These are phyloP conservation scores for Kwoniella pini DNA, from an alignment of 768 basidiomycete genomes.

Conservation along the genomic window DNA sequence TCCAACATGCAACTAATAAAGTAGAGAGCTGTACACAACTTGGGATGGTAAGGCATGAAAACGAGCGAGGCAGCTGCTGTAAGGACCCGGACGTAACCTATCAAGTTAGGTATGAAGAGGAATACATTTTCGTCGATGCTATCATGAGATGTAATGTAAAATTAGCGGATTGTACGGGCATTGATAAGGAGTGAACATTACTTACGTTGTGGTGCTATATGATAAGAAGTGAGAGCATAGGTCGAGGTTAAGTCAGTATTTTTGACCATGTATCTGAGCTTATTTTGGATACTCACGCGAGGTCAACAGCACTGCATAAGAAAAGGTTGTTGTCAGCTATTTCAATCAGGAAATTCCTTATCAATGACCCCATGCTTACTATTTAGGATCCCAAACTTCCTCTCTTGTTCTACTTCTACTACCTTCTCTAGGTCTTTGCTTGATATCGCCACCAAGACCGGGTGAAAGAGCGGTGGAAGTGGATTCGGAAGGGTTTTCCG, in stretches of 20 bases:
- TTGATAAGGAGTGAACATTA: neutral
- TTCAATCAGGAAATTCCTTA: neutral
- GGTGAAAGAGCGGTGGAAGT: constrained; percentile 19
- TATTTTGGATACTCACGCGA: constrained; percentile 39
- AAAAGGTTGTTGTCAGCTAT: neutral
- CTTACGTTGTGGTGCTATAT: constrained; percentile 40
- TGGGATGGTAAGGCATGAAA: constrained; percentile 94
- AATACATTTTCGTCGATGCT: constrained; percentile 81
- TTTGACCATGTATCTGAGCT: neutral
- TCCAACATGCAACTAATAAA: constrained; percentile 88
- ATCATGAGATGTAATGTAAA: neutral
- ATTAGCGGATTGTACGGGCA: neutral
- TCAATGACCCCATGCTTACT: constrained; percentile 33
- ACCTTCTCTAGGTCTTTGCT: constrained; percentile 33
- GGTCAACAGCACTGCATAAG: constrained; percentile 45
- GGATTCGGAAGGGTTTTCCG: constrained; percentile 15
- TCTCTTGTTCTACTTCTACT: constrained; percentile 42
- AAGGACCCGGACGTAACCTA: constrained; percentile 85
- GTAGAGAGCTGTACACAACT: constrained; percentile 86
- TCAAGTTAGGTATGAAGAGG: constrained; percentile 94
- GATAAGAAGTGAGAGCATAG: neutral
- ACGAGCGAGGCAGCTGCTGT: constrained; percentile 83
- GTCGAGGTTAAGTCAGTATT: neutral
- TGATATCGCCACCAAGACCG: constrained; percentile 14
- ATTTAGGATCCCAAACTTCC: constrained; percentile 53